Conservation (phyloP, 345 rosid species). For the Mercurialis annua region DNA sequence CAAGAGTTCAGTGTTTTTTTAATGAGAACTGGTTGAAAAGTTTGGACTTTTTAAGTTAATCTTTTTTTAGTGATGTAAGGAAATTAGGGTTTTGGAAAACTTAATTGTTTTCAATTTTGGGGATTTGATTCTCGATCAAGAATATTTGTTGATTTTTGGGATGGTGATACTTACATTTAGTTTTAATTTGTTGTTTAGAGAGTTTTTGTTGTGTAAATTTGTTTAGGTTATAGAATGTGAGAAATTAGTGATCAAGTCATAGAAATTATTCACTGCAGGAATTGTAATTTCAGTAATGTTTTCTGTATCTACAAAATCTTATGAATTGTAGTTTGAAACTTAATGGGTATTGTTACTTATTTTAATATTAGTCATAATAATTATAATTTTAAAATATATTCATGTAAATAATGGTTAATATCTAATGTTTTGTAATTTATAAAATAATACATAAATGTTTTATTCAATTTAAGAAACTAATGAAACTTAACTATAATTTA, state of each 20-base stretch:
- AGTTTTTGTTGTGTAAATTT: not conserved
- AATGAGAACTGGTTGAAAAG: conserved; percentile 40
- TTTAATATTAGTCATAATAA: too few species aligned
- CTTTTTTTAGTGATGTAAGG: not conserved
- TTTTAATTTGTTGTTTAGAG: not conserved
- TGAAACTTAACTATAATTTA: too few species aligned
- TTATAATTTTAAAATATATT: too few species aligned
- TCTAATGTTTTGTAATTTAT: too few species aligned
- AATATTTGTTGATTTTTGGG: conserved; percentile 7
- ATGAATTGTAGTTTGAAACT: not conserved
- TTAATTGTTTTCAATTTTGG: conserved; percentile 16
- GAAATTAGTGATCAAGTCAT: not conserved
- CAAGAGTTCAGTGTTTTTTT: conserved; percentile 88
- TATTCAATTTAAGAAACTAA: too few species aligned
- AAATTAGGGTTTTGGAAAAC: conserved; percentile 13
- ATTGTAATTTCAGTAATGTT: not conserved
- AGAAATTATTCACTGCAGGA: not conserved
- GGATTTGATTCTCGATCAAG: conserved; percentile 18
- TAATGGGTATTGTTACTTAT: too few species aligned
- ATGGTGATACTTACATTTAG: not conserved
- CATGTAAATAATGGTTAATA: too few species aligned
- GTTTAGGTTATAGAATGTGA: not conserved
- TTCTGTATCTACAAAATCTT: not conserved
- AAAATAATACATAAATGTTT: too few species aligned
- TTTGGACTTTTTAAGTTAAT: too few species aligned